A percentile compares a stretch with the other conserved stretches of the same genome.
Evolutionary conservation across 2,329 filamentous ascomycete genomes (phyloP).

Genomic region (Biscogniauxia marginata): DNA sequence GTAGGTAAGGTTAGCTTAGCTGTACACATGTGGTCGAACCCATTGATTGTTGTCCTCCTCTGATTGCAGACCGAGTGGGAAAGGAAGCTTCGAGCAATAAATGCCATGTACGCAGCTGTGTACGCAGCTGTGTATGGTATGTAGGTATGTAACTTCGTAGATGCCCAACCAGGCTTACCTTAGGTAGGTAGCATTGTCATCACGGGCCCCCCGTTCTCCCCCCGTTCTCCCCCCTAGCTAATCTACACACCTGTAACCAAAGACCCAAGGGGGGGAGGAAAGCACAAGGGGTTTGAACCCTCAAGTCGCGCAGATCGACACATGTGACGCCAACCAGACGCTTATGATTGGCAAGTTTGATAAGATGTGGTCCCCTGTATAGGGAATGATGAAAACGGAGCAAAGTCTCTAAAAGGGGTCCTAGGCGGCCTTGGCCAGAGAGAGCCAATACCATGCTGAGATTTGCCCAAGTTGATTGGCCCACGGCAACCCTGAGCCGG

Average conservation of each 20-base stretch:
- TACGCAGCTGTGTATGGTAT: neutral
- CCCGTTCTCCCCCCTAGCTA: neutral
- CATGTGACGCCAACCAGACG: constrained; percentile 17
- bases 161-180: neutral
- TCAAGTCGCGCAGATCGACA: constrained; percentile 19
- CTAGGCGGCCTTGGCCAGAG: neutral
- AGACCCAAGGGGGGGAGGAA: neutral
- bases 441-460: constrained; percentile 6
- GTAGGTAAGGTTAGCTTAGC: neutral
- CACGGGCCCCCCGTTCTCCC: neutral
- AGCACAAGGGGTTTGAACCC: neutral
- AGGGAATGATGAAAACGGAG: constrained; percentile 4
- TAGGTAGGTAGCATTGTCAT: neutral
- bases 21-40: neutral
- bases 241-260: neutral
- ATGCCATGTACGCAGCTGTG: neutral
- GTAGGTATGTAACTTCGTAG: neutral
- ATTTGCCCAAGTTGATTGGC: neutral
- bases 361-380: constrained; percentile 6
- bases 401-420: neutral
- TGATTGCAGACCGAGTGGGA: neutral
- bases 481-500: constrained; percentile 1
- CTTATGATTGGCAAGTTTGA: constrained; percentile 18
- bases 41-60: neutral
- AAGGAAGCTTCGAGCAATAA: neutral